Evolutionary conservation across 2,329 filamentous ascomycete species (phyloP).

Genomic region (Colletotrichum sp.): DNA sequence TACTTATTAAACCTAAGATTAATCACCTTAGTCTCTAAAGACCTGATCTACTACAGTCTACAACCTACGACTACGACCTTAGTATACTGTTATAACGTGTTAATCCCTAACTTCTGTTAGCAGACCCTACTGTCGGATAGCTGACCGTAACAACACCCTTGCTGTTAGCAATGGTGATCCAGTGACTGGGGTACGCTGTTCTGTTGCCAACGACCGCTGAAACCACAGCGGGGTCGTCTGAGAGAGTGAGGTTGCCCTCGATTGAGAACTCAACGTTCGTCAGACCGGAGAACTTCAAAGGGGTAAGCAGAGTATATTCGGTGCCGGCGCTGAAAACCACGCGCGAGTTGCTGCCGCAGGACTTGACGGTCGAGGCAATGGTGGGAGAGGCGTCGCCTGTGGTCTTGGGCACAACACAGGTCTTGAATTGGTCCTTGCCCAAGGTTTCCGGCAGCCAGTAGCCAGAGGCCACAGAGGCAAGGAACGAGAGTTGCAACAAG

Average conservation of each 20-base stretch:
- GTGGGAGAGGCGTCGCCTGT: background rate
- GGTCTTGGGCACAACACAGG: slow-evolving; percentile 5
- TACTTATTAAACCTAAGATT: too few relatives aligned
- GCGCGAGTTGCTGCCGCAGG: slow-evolving; percentile 3
- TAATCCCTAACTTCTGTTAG: too few relatives aligned
- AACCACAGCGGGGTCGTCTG: background rate
- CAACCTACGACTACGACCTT: too few relatives aligned
- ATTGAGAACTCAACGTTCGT: slow-evolving; percentile 6
- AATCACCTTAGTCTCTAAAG: too few relatives aligned
- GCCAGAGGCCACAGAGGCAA: background rate
- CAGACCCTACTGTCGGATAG: too few relatives aligned
- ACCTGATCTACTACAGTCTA: too few relatives aligned
- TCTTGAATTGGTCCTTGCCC: background rate
- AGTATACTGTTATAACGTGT: too few relatives aligned
- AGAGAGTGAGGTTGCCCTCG: slow-evolving; percentile 1
- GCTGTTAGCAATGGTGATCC: slow-evolving; percentile 10
- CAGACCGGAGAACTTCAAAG: background rate
- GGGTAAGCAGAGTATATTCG: background rate
- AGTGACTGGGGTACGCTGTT: background rate
- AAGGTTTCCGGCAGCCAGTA: slow-evolving; percentile 12
- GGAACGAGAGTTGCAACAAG: background rate
- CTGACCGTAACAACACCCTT: too few relatives aligned
- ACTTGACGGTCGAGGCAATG: background rate
- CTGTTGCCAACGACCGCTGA: background rate
- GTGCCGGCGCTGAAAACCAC: background rate